Evolutionary conservation across 2,329 filamentous ascomycete genomes (phyloP).

Genomic region (Pestalotiopsis sp.): DNA sequence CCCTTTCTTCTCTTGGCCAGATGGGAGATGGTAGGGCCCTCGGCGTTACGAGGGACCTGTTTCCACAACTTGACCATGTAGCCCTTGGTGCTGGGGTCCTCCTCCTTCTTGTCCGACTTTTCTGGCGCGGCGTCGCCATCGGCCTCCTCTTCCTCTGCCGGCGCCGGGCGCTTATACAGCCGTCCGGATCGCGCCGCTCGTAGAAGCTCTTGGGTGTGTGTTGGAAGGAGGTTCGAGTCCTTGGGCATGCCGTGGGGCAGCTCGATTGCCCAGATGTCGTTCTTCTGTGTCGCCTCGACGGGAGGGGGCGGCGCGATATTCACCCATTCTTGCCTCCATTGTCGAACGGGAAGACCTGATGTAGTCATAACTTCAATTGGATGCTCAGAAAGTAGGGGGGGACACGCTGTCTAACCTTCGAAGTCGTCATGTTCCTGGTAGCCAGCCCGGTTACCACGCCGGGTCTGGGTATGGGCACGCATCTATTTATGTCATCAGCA

Average conservation of each 20-base stretch:
- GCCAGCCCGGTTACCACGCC: constrained; percentile 58
- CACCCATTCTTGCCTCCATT: constrained; percentile 79
- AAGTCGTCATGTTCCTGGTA: constrained; percentile 65
- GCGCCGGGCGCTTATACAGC: constrained; percentile 72
- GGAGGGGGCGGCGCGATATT: constrained; percentile 68
- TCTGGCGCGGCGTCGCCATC: constrained; percentile 52
- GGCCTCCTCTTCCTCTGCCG: constrained; percentile 60
- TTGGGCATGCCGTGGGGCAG: constrained; percentile 81
- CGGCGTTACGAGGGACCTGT: constrained; percentile 61
- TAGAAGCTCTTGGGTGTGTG: constrained; percentile 81
- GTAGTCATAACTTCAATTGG: constrained; percentile 31
- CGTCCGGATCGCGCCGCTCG: constrained; percentile 78
- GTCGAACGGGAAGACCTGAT: constrained; percentile 79
- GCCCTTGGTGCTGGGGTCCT: constrained; percentile 56
- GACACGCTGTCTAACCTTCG: constrained; percentile 44
- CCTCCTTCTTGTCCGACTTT: constrained; percentile 64
- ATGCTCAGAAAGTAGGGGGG: neutral
- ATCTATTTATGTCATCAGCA: constrained; percentile 20
- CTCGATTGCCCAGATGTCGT: constrained; percentile 74
- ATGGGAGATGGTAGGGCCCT: constrained; percentile 53
- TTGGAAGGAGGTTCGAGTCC: constrained; percentile 76
- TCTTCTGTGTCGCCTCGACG: constrained; percentile 63
- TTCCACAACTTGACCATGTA: constrained; percentile 65
- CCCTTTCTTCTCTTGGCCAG: constrained; percentile 65
- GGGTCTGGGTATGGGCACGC: constrained; percentile 45